Evolutionary conservation across 2,329 filamentous ascomycete genomes (phyloP).

Genomic region (Epichloe aotearoae): DNA sequence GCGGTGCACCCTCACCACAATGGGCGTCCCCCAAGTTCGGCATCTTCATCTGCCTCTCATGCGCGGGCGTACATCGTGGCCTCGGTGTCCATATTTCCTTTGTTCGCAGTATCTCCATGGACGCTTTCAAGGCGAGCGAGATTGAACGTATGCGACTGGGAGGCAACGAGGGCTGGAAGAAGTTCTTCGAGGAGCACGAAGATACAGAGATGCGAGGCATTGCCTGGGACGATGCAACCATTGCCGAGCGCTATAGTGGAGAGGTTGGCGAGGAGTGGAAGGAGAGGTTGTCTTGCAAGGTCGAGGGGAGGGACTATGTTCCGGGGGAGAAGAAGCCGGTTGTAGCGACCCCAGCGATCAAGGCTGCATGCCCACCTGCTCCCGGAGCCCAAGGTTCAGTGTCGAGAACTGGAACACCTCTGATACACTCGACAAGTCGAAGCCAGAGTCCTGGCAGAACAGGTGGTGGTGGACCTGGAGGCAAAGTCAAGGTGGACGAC

Average conservation of each 20-base stretch:
- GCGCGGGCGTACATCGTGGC: constrained; percentile 86
- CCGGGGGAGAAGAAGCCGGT: constrained; percentile 48
- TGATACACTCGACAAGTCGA: constrained; percentile 26
- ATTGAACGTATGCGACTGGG: constrained; percentile 88
- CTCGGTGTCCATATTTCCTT: constrained; percentile 98
- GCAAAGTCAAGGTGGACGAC: constrained; percentile 59
- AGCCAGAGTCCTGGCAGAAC: constrained; percentile 23
- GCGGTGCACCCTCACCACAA: constrained; percentile 88
- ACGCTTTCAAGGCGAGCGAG: constrained; percentile 88
- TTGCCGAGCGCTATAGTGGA: constrained; percentile 79
- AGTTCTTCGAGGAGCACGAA: constrained; percentile 68
- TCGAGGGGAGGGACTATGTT: constrained; percentile 78
- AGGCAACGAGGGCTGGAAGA: constrained; percentile 76
- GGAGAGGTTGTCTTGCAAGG: constrained; percentile 73
- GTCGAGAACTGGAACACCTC: constrained; percentile 27
- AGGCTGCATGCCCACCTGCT: constrained; percentile 17
- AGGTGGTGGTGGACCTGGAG: constrained; percentile 13
- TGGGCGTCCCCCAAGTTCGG: constrained; percentile 99
- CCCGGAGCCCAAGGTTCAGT: constrained; percentile 21
- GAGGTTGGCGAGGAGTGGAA: constrained; percentile 94
- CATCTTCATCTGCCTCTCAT: constrained; percentile 95
- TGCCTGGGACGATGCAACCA: constrained; percentile 75
- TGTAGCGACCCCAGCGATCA: constrained; percentile 10
- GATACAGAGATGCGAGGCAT: constrained; percentile 53
- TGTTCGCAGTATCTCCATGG: constrained; percentile 95